Conservation (phyloP, 2,329 filamentous ascomycete species). For the Alternaria angustiovoidea region DNA sequence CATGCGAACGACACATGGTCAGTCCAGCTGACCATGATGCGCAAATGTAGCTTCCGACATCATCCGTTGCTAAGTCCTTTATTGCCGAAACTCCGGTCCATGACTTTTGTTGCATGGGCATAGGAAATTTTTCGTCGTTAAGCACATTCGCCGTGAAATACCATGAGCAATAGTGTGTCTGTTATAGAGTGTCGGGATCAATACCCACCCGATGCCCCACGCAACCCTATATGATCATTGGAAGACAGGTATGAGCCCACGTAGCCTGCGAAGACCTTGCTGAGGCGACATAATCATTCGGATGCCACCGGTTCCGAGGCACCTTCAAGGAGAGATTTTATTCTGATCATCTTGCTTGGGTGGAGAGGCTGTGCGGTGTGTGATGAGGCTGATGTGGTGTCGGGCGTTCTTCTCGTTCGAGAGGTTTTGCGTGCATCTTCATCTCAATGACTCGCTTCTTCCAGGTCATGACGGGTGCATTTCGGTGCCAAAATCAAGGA, state of each 20-base stretch:
- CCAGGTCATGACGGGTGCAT: slow-evolving; percentile 4
- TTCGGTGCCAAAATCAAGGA: slow-evolving; percentile 12
- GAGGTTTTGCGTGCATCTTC: slow-evolving; percentile 8
- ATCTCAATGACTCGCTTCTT: slow-evolving; percentile 8
- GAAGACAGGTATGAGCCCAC: not conserved
- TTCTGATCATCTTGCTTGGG: slow-evolving; percentile 1
- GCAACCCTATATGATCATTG: slow-evolving; percentile 6
- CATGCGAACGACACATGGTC: slow-evolving; percentile 15
- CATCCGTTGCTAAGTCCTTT: not conserved
- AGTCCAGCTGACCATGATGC: slow-evolving; percentile 3
- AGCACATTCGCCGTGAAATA: not conserved
- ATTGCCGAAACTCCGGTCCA: slow-evolving; percentile 10
- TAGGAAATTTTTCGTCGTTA: slow-evolving; percentile 7
- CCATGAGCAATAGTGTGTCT: slow-evolving; percentile 1
- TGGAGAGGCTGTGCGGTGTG: not conserved
- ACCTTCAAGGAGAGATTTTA: not conserved
- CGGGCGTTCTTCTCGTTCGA: slow-evolving; percentile 10
- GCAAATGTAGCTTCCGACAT: slow-evolving; percentile 3
- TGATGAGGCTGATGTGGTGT: slow-evolving; percentile 1
- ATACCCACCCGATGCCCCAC: slow-evolving; percentile 5
- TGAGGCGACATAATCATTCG: not conserved
- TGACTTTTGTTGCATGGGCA: slow-evolving; percentile 6
- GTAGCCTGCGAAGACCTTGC: not conserved
- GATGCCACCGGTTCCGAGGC: slow-evolving; percentile 1
- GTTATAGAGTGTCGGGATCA: slow-evolving; percentile 3